A percentile compares a stretch with the other conserved stretches of the same genome.
Evolutionary conservation across 192 early-diverging fungal genomes (phyloP).

Genomic region (Gamsiella multidivaricata): DNA sequence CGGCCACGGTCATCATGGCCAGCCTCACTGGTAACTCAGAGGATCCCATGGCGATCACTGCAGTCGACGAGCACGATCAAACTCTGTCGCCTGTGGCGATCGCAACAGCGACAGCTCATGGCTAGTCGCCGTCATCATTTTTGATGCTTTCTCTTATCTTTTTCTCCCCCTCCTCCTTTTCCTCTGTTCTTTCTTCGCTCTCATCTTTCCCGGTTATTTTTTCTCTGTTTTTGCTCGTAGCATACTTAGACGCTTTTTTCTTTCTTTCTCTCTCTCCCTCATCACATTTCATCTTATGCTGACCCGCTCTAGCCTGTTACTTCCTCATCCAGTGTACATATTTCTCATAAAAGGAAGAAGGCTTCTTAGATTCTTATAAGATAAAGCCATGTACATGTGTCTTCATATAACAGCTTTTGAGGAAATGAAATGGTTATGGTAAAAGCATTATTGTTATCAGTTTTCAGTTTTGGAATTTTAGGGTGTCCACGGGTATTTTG

Average conservation of each 20-base stretch:
- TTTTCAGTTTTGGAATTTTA: too few relatives aligned
- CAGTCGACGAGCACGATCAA: too few relatives aligned
- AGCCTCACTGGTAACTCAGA: neutral
- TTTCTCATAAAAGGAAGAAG: neutral
- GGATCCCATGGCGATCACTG: neutral
- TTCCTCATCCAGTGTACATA: constrained; percentile 10
- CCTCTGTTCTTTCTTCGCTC: neutral
- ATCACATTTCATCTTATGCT: neutral
- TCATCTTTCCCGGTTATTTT: constrained; percentile 1
- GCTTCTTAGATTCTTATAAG: neutral
- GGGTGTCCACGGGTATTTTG: too few relatives aligned
- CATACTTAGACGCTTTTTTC: neutral
- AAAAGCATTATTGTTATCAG: too few relatives aligned
- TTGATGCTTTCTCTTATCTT: neutral
- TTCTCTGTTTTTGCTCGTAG: constrained; percentile 1
- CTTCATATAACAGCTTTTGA: too few relatives aligned
- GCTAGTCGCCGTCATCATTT: too few relatives aligned
- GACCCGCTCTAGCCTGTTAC: neutral
- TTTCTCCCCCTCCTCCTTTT: neutral
- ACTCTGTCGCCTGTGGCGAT: too few relatives aligned
- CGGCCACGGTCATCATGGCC: constrained; percentile 4
- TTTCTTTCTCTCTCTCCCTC: neutral
- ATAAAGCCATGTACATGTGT: too few relatives aligned
- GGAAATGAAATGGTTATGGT: too few relatives aligned
- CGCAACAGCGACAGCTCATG: too few relatives aligned